Evolutionary conservation across 129 eudicot species (phyloP).

Genomic region (Chrysanthemum makinoi): DNA sequence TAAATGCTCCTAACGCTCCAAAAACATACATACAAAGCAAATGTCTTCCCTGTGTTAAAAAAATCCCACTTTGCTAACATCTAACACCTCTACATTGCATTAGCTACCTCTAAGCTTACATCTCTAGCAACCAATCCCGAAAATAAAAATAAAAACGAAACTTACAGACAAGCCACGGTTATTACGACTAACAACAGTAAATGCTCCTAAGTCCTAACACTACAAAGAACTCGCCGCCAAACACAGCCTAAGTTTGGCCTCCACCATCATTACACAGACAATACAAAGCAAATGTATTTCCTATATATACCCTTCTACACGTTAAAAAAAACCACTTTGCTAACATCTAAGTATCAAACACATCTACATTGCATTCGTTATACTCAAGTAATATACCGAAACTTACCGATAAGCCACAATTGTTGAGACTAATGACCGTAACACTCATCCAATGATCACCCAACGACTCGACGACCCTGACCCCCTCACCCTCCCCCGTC

Average conservation of each 20-base stretch:
- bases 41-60: not conserved
- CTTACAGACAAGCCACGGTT: not conserved
- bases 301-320: too few species aligned
- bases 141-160: constrained; percentile 29
- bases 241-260: too few species aligned
- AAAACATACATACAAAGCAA: not conserved
- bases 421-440: constrained; percentile 67
- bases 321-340: not conserved
- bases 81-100: not conserved
- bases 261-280: too few species aligned
- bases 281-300: too few species aligned
- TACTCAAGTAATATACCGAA: not conserved
- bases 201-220: too few species aligned
- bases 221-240: too few species aligned
- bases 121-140: not conserved
- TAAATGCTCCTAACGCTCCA: too few species aligned
- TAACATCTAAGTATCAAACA: not conserved
- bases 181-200: not conserved
- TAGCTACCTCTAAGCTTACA: not conserved
- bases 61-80: not conserved
- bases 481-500: constrained; percentile 31
- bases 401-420: constrained; percentile 46
- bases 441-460: constrained; percentile 80
- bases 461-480: constrained; percentile 33
- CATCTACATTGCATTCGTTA: not conserved